Conservation (phyloP, 192 early-diverging fungal genomes). For the Haplosporangium gracile region DNA sequence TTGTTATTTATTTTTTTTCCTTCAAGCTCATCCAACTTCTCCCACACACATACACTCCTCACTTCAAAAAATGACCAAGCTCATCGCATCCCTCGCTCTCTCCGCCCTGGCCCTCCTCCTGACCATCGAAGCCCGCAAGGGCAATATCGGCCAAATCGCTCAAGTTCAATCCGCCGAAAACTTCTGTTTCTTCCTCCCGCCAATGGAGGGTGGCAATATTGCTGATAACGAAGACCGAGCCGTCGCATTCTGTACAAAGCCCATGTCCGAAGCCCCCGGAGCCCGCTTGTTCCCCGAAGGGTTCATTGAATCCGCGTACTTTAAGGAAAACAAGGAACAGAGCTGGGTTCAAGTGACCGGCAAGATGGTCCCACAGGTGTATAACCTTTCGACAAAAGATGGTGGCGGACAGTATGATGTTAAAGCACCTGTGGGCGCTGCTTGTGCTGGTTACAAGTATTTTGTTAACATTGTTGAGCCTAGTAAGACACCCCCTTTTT, state of each 20-base stretch:
- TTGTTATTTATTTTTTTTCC: not conserved
- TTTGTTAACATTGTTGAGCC: slow-evolving; percentile 62
- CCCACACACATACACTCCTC: not conserved
- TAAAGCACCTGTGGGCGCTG: slow-evolving; percentile 50
- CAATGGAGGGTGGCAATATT: slow-evolving; percentile 31
- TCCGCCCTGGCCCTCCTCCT: not conserved
- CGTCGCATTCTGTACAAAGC: slow-evolving; percentile 57
- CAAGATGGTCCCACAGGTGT: slow-evolving; percentile 46
- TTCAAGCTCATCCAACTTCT: not conserved
- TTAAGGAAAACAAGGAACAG: slow-evolving; percentile 29
- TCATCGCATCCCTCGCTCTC: not conserved
- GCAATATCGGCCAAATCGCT: slow-evolving; percentile 19
- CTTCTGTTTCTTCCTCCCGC: slow-evolving; percentile 26
- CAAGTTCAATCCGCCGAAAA: not conserved
- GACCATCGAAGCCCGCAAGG: not conserved
- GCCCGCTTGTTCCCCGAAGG: slow-evolving; percentile 51
- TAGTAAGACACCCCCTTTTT: not conserved
- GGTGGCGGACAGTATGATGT: slow-evolving; percentile 64
- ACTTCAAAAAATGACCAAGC: not conserved
- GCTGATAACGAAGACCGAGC: slow-evolving; percentile 57
- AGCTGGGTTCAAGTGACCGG: slow-evolving; percentile 66
- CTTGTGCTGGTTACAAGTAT: slow-evolving; percentile 42
- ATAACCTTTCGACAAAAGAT: slow-evolving; percentile 34
- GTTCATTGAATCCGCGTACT: slow-evolving; percentile 60
- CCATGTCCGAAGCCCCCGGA: slow-evolving; percentile 43